A percentile compares a stretch with the other conserved stretches of the same genome.
Conservation (phyloP, 139 green algal genomes). For the Diplosphaera chodatii region DNA sequence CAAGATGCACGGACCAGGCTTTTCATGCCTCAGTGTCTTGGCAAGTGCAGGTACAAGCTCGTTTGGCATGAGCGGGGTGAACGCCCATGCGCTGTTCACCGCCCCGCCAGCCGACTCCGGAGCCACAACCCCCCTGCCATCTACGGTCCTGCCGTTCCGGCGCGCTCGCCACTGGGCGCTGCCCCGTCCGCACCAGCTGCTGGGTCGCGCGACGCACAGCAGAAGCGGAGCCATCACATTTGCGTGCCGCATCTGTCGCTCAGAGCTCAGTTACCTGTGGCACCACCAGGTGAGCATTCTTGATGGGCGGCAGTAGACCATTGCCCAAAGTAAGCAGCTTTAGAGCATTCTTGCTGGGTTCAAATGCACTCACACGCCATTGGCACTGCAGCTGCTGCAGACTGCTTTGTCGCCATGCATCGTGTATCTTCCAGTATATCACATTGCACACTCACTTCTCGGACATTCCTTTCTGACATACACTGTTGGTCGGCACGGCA, state of each 20-base stretch:
- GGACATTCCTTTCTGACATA: no score
- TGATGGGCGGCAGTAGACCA: no score
- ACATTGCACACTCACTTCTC: no score
- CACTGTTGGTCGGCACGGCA: no score
- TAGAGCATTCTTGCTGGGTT: no score
- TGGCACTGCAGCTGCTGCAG: no score
- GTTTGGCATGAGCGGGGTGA: constrained; percentile 46
- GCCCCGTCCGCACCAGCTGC: neutral
- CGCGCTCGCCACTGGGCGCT: constrained; percentile 14
- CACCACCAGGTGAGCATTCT: constrained; percentile 37
- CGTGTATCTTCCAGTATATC: no score
- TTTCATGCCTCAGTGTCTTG: no score
- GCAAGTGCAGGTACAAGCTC: constrained; percentile 30
- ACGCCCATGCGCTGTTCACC: constrained; percentile 32
- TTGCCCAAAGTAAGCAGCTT: no score
- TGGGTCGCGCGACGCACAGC: neutral
- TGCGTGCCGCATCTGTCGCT: neutral
- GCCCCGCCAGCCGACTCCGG: neutral
- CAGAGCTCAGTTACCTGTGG: constrained; percentile 14
- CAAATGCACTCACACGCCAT: no score
- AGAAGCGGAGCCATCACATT: neutral
- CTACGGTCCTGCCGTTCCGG: neutral
- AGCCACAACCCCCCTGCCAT: neutral
- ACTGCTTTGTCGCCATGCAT: no score
- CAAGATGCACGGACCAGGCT: no score